Base-by-base conservation (phyloP, 371 early-diverging fungal genomes). In the Lichtheimia hyalospora region DNA sequence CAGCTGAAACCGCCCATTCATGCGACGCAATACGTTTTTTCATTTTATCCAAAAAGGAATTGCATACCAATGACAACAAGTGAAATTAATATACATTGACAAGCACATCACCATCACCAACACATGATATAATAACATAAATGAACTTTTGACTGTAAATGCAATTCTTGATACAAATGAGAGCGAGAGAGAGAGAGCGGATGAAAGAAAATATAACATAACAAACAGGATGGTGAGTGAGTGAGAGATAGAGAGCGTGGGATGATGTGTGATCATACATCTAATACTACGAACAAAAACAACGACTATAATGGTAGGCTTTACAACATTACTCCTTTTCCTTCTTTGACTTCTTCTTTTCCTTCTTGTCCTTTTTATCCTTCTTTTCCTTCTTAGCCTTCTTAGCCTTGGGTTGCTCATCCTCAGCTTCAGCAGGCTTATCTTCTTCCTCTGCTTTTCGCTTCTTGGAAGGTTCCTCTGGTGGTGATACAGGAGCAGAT, bases 351-450 rank as follows among this genome's bases (percentile, higher is more conserved):
- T 83, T 81, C 64, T 82, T 74, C 63, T 83, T 77, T 57, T 82
- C 74, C 69, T 83, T 78, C 71, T 86, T 77, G 57, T 85, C 75
- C 61, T 82, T 74, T 65, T 84, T 79, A 64, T 87, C 75, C 52
- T 71, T 74, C 64, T 78, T 73, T 53, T 80, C 74, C 54, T 76
- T 73, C 68, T 82, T 76, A 49, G 70, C 67, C 70, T 83, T 76
- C 71, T 85, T 84, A 52, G 84, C 78, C 69, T 79, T 80, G 73
- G 73, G 73, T 6, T 73, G 79, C 52, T 60, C 52, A 13, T 16
- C 14, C 5, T 27, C 49, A 7, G 42, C 28, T 21, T 8, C 55
- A 14, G 52, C 52, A 27, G 52, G 15, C 68, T 72, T 72, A 4
- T 61, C 68, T 24, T 71, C 74, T 27, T 71, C 81, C 21, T 71